Evolutionary conservation across 345 rosid species (phyloP), one percentile per base, ranked within the genome.

Genomic region (Conringia planisiliqua): DNA sequence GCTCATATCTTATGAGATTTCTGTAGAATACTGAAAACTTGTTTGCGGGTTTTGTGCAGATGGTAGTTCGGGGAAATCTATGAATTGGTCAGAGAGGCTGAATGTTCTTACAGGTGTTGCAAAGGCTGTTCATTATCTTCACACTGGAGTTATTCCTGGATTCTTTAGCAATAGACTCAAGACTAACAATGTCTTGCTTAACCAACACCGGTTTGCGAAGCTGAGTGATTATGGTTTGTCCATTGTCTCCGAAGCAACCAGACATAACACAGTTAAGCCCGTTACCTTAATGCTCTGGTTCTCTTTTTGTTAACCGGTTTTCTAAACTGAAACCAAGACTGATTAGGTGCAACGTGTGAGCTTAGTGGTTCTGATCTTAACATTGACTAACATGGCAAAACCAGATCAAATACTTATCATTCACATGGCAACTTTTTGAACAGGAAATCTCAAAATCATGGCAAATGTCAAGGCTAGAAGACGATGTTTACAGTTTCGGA

Each of bases 401-500:
- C 61, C 60, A 36, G 2, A 22, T 36, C 39, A 14, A 55, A 6
- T 30, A n/a, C 60, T 55, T 29, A 35, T 55, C 3, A 65, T 7
- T 35, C 63, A 8, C 4, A 62, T 30, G 4, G 11, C 27, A 6
- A 40, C 22, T n/a, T 32, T 33, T 7, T 56, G 24, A 4, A 62
- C 71, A 76, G 72, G 91, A 84, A 44, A 81, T 79, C 58, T 71
- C 73, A 40, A 88, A 88, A 67, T 81, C 87, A 57, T 44, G 96
- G 78, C 85, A 79, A 77, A 86, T 79, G 83, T 75, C 82, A 59
- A 85, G 85, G 67, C 67, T 74, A 71, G 92, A 89, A 76, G 97
- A 95, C 44, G 99, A 95, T 71, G 93, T 95, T 24, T 95, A 91
- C 81, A 87, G 88, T 85, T 95, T 95, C 46, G 99, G 99, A 62